These are phyloP conservation scores for Paracoccidioides brasiliensis DNA, from an alignment of 2,329 filamentous ascomycete genomes.

Conservation along the genomic window DNA sequence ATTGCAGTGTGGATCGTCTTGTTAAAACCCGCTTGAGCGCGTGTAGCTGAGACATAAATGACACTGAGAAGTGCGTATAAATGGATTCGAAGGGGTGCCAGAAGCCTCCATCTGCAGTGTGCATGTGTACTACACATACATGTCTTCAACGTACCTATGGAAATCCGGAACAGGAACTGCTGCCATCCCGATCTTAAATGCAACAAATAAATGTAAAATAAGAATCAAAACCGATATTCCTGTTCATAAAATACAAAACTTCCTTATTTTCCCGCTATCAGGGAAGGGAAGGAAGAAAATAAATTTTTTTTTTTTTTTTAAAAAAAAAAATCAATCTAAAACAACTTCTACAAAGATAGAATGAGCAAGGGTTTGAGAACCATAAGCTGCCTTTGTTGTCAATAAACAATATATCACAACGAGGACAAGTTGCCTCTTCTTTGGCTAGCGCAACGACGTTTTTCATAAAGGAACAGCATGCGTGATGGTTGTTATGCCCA, in stretches of 20 bases:
- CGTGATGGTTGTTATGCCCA: neutral
- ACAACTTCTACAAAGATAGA: neutral
- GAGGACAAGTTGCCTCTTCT: neutral
- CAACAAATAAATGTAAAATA: neutral
- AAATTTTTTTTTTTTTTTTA: no score
- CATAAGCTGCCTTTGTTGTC: neutral
- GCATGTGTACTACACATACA: neutral
- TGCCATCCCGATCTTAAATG: slow-evolving; percentile 1
- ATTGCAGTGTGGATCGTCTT: slow-evolving; percentile 6
- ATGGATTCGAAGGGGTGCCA: neutral
- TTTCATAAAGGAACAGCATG: neutral
- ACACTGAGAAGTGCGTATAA: neutral
- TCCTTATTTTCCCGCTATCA: neutral
- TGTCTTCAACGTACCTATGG: slow-evolving; percentile 20
- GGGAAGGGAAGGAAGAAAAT: neutral
- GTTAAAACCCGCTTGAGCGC: slow-evolving; percentile 4
- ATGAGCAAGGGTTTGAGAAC: neutral
- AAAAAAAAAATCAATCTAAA: neutral
- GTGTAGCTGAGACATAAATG: neutral
- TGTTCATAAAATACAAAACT: neutral
- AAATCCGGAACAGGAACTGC: slow-evolving; percentile 18
- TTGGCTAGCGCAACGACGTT: neutral
- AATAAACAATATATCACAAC: neutral
- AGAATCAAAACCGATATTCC: neutral
- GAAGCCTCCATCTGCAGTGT: neutral